Base-by-base conservation (phyloP, 257 asterid species). In the Vinca minor region DNA sequence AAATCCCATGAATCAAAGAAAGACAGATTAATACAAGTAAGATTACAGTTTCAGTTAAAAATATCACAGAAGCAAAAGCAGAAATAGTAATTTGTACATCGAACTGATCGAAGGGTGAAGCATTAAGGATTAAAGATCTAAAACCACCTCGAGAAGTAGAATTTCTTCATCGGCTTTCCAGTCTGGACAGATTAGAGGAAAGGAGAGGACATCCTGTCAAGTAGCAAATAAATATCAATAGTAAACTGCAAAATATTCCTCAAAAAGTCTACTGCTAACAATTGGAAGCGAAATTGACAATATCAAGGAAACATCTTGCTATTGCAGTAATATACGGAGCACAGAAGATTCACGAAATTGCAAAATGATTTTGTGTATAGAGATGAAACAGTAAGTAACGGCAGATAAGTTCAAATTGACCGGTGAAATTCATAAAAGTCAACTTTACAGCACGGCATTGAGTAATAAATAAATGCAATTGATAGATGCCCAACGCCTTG, bases 161-260 rank as follows among this genome's bases (percentile, higher is more conserved):
- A 86, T 84, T 80, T 88, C 95, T 75, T 88, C 96, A 72, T 88
- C 96, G 50, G 96, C 96, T 76, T 81, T 86, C 96, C 96, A 88
- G 59, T 86, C 95, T 29, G 96, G 96, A 65, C 81, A 82, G 66
- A 88, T 79, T 75, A 88, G 87, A 42, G 92, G 90, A 70, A 88
- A 88, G 7, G 92, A 79, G 52, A 86, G 81, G 55, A 75, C 81
- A 62, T 86, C 95, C 96, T 86, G 81, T 76, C 61, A 74, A 65
- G 77, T 36, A 23, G 73, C 70, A 70, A 25, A 66, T 26, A 58
- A 68, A 69, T 42, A 63, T 67, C 69, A 74, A 63, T 34, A 72
- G 46, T 67, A 71, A 65, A 63, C 35, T 39, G 54, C 36, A 14
- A 59, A 50, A 23, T 59, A 25, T 12, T 3, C 38, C 67, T 17